phyloP scores from a whole-genome alignment of 2,329 filamentous ascomycete species.

The Fusarium keratoplasticum region DNA sequence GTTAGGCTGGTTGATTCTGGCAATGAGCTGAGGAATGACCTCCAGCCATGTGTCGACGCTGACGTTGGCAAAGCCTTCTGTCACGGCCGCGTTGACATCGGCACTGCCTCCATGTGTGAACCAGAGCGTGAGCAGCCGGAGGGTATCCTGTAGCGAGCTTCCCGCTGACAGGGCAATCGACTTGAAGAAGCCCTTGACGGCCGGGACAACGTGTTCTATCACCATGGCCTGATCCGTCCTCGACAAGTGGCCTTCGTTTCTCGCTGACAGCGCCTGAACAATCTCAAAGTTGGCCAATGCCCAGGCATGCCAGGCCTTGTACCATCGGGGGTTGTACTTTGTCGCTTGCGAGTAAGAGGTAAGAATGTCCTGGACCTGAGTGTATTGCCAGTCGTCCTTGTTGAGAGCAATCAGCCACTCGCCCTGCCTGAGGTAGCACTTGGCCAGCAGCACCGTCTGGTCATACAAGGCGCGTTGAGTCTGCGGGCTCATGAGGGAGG shows the following conservation, averaged over 20 bases:
- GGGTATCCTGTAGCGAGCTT: slow-evolving; percentile 94
- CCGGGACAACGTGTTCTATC: slow-evolving; percentile 90
- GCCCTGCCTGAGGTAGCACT: slow-evolving; percentile 95
- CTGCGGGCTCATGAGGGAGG: slow-evolving; percentile 59
- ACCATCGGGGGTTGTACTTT: slow-evolving; percentile 93
- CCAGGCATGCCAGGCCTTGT: slow-evolving; percentile 99
- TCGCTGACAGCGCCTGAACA: slow-evolving; percentile 81
- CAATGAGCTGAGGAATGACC: slow-evolving; percentile 97
- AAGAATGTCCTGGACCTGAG: slow-evolving; percentile 88
- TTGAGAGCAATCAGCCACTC: slow-evolving; percentile 93
- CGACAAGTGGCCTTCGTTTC: slow-evolving; percentile 65
- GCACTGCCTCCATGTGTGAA: slow-evolving; percentile 90
- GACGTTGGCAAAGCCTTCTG: slow-evolving; percentile 89
- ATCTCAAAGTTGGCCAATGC: slow-evolving; percentile 98
- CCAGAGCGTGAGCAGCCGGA: slow-evolving; percentile 93
- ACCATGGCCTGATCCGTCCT: slow-evolving; percentile 73
- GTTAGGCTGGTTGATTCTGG: slow-evolving; percentile 96
- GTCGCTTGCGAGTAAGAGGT: slow-evolving; percentile 93
- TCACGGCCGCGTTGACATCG: slow-evolving; percentile 90
- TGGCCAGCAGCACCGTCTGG: slow-evolving; percentile 81
- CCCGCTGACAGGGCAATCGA: slow-evolving; percentile 92
- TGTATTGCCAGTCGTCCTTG: slow-evolving; percentile 88
- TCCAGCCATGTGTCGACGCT: slow-evolving; percentile 99
- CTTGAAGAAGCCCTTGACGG: slow-evolving; percentile 95
- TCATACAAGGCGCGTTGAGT: slow-evolving; percentile 67